Evolutionary conservation across 352 stramenopile species (phyloP).

Genomic region (Phytophthora cajani): DNA sequence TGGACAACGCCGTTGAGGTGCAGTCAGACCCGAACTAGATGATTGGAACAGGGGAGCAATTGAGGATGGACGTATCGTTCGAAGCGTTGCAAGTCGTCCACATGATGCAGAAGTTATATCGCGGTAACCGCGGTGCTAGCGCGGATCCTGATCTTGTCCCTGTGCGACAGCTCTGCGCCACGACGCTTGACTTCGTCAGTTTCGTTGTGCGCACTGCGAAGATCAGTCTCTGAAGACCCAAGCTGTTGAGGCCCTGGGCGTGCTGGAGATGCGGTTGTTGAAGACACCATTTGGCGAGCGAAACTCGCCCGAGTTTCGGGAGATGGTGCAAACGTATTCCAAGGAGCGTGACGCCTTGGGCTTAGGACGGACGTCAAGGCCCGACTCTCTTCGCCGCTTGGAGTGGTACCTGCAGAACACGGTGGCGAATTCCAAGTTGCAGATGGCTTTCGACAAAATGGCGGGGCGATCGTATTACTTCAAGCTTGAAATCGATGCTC

Average conservation of each 20-base stretch:
- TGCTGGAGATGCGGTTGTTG: conserved; percentile 29
- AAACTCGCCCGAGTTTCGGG: conserved; percentile 7
- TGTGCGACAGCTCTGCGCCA: conserved; percentile 18
- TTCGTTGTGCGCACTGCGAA: conserved; percentile 22
- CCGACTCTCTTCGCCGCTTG: conserved; percentile 11
- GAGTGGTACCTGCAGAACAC: conserved; percentile 23
- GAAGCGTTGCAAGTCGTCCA: conserved; percentile 25
- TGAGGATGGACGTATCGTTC: conserved; percentile 5
- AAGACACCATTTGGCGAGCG: conserved; percentile 11
- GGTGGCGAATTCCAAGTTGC: conserved; percentile 3
- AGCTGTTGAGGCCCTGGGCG: conserved; percentile 14
- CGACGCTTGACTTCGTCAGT: conserved; percentile 10
- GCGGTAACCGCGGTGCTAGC: conserved; percentile 9
- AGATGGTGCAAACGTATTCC: conserved; percentile 14
- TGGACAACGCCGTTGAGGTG: conserved; percentile 7
- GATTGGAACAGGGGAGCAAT: conserved; percentile 3
- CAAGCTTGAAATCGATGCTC: background rate
- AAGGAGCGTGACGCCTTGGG: conserved; percentile 10
- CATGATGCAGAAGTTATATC: conserved; percentile 35
- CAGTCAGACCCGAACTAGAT: conserved; percentile 8
- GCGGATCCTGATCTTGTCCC: background rate
- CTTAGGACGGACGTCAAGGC: conserved; percentile 1
- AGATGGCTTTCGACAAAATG: conserved; percentile 12
- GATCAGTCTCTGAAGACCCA: conserved; percentile 16
- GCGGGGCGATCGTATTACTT: conserved; percentile 13